phyloP scores from a whole-genome alignment of 148 eudicot species.

The Silene uniflora region DNA sequence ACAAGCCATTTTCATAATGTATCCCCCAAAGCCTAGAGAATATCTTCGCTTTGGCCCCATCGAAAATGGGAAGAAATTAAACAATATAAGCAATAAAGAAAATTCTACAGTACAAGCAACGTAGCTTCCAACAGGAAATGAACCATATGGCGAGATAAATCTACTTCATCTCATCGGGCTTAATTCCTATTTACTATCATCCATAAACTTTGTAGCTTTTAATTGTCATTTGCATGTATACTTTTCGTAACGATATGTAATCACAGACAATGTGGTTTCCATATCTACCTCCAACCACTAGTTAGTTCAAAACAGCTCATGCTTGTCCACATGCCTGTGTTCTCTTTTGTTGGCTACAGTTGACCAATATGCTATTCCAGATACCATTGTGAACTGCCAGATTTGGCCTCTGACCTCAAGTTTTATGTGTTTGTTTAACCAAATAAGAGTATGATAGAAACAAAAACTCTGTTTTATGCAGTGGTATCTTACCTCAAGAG shows the following conservation, averaged over 20 bases:
- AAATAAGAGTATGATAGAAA: too few species aligned
- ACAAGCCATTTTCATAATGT: not conserved
- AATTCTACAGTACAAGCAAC: not conserved
- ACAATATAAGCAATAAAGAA: not conserved
- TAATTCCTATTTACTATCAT: not conserved
- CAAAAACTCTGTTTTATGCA: not conserved
- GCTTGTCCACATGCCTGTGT: not conserved
- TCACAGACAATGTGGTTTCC: not conserved
- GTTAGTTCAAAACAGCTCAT: not conserved
- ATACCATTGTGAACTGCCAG: not conserved
- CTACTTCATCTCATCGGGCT: not conserved
- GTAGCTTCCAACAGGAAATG: slow-evolving; percentile 3
- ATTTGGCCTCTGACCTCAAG: not conserved
- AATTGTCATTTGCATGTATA: not conserved
- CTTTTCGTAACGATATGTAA: not conserved
- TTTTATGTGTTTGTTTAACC: not conserved
- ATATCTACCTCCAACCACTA: not conserved
- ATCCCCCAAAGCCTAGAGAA: not conserved
- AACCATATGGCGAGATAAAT: slow-evolving; percentile 3
- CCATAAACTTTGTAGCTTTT: not conserved
- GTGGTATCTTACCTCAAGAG: not conserved
- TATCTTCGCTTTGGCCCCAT: not conserved
- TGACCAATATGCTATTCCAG: not conserved
- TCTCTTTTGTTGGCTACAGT: not conserved
- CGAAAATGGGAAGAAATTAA: not conserved